Evolutionary conservation across 257 asterid genomes (phyloP), one percentile per base, ranked within the genome.

Genomic region (Leonotis leonurus): DNA sequence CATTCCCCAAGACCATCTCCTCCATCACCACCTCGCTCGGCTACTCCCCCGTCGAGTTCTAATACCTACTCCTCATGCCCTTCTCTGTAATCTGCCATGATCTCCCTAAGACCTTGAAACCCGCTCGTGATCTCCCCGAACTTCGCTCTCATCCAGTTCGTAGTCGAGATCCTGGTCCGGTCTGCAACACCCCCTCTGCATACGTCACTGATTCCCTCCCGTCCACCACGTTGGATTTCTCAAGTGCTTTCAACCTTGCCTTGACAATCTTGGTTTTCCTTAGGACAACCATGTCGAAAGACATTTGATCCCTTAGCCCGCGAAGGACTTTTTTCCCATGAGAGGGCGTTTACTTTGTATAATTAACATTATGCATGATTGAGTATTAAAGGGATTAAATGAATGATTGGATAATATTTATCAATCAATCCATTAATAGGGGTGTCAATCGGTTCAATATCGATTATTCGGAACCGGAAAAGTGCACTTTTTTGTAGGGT

Each of bases 321-420:
- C 85, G 91, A 21, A 83, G 93, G 67, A 88, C 73, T 61, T 88
- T 91, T n/a, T n/a, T n/a, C n/a, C n/a, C n/a, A n/a, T n/a, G n/a
- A n/a, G n/a, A n/a, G n/a, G n/a, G n/a, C n/a, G n/a, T n/a, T n/a
- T n/a, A n/a, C n/a, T n/a, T n/a, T n/a, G n/a, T n/a, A n/a, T n/a
- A n/a, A n/a, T n/a, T n/a, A n/a, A n/a, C n/a, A n/a, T n/a, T n/a
- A n/a, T n/a, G n/a, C n/a, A n/a, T n/a, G n/a, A n/a, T n/a, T n/a
- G n/a, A n/a, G n/a, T n/a, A n/a, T n/a, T n/a, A n/a, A n/a, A n/a
- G n/a, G n/a, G n/a, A n/a, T n/a, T n/a, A n/a, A n/a, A n/a, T n/a
- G n/a, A n/a, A n/a, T n/a, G n/a, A n/a, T n/a, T n/a, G n/a, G n/a
- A n/a, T n/a, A n/a, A n/a, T n/a, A n/a, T n/a, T n/a, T n/a, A n/a